These are phyloP conservation scores for Homolaphlyctis polyrhiza DNA, from an alignment of 371 early-diverging fungal species.

Conservation along the genomic window DNA sequence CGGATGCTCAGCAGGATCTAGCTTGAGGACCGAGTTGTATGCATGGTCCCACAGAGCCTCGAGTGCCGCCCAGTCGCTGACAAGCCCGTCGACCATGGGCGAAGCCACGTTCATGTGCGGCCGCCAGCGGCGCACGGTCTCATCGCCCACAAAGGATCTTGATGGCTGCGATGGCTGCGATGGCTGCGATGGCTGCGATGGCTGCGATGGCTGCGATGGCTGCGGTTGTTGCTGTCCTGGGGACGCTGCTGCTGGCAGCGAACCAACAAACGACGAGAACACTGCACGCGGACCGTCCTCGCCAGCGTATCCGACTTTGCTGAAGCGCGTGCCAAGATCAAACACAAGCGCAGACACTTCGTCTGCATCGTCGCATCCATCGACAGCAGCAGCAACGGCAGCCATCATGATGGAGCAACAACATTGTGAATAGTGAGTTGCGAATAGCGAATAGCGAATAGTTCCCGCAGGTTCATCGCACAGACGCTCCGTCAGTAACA, in stretches of 20 bases:
- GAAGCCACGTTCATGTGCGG: slow-evolving; percentile 70
- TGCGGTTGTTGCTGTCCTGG: too few relatives aligned
- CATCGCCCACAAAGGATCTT: slow-evolving; percentile 65
- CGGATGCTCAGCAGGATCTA: slow-evolving; percentile 69
- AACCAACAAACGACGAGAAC: slow-evolving; percentile 68
- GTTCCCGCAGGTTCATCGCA: too few relatives aligned
- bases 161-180: neutral
- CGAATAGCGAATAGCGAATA: too few relatives aligned
- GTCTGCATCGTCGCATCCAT: too few relatives aligned
- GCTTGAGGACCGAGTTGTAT: slow-evolving; percentile 55
- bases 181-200: neutral
- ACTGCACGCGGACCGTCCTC: slow-evolving; percentile 87
- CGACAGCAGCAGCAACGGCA: too few relatives aligned
- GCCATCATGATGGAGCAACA: too few relatives aligned
- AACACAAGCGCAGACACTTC: slow-evolving; percentile 91
- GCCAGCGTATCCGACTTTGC: slow-evolving; percentile 92
- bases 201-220: neutral
- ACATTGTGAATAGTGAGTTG: too few relatives aligned
- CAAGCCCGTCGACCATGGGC: slow-evolving; percentile 66
- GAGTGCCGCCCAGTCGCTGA: slow-evolving; percentile 83
- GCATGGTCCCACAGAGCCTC: slow-evolving; percentile 86
- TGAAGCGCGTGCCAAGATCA: slow-evolving; percentile 83
- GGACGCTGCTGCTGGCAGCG: slow-evolving; percentile 16
- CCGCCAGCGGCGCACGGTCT: slow-evolving; percentile 69
- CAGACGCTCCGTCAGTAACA: too few relatives aligned